Percentiles rank a stretch among this genome's conserved stretches.
Evolutionary conservation across 192 early-diverging fungal species (phyloP).

Genomic region (Tieghemiomyces parasiticus): DNA sequence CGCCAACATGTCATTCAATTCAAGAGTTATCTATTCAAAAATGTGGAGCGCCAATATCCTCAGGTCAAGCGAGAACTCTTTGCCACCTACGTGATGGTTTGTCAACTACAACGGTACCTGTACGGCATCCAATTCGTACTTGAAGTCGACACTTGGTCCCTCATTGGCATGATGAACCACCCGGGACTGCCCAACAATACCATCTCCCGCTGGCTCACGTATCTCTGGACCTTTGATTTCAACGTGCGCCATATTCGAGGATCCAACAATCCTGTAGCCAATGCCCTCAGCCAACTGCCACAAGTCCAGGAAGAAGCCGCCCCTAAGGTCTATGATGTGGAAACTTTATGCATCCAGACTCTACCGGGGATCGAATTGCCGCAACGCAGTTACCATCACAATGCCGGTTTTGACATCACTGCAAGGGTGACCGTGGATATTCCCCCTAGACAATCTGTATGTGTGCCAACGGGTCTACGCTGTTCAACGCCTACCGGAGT

Average conservation of each 20-base stretch:
- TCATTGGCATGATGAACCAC: conserved; percentile 10
- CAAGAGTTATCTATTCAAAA: conserved; percentile 6
- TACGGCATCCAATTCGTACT: neutral
- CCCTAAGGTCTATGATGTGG: neutral
- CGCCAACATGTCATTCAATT: neutral
- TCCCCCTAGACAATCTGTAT: neutral
- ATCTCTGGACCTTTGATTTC: conserved; percentile 1
- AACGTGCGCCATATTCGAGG: conserved; percentile 5
- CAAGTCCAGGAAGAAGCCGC: neutral
- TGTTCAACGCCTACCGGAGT: neutral
- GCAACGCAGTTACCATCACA: neutral
- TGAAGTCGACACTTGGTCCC: neutral
- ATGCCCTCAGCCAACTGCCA: conserved; percentile 4
- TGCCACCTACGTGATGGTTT: conserved; percentile 4
- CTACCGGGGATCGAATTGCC: neutral
- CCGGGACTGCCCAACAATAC: conserved; percentile 8
- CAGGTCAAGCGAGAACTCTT: conserved; percentile 12
- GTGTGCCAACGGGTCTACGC: neutral
- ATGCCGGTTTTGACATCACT: neutral
- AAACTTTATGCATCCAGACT: neutral
- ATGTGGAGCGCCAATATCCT: conserved; percentile 5
- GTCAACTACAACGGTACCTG: conserved; percentile 2
- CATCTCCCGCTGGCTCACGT: neutral
- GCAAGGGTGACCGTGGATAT: neutral
- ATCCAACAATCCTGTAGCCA: conserved; percentile 1